phyloP scores from a whole-genome alignment of 192 early-diverging fungal genomes.

The Pilaira anomala region DNA sequence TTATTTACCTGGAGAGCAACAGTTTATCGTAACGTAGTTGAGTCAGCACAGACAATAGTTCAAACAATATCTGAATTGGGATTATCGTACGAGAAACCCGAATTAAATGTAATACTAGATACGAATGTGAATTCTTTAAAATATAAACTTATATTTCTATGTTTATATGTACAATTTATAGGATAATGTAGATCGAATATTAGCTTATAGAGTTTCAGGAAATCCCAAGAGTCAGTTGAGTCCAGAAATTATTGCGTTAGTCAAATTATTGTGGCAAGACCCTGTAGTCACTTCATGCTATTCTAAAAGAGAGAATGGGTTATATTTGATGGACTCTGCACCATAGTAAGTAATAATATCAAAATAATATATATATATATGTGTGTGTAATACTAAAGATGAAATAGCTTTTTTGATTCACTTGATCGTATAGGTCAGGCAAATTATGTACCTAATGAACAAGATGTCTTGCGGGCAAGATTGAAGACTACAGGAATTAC shows the following conservation, averaged over 20 bases:
- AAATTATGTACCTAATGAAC: slow-evolving; percentile 89
- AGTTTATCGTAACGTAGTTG: slow-evolving; percentile 83
- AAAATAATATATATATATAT: not conserved
- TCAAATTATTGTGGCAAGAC: slow-evolving; percentile 53
- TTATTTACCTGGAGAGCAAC: slow-evolving; percentile 69
- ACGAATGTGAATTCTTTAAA: not conserved
- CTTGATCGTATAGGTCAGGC: slow-evolving; percentile 81
- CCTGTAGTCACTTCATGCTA: slow-evolving; percentile 53
- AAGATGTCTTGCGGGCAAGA: slow-evolving; percentile 92
- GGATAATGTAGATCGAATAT: slow-evolving; percentile 1
- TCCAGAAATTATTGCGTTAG: not conserved
- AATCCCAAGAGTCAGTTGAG: slow-evolving; percentile 10
- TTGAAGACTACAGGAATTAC: slow-evolving; percentile 97
- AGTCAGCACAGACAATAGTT: slow-evolving; percentile 76
- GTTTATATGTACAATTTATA: too few relatives aligned
- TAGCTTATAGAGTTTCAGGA: slow-evolving; percentile 9
- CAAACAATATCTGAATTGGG: not conserved
- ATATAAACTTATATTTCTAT: too few relatives aligned
- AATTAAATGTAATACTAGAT: slow-evolving; percentile 1
- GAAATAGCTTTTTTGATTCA: slow-evolving; percentile 82
- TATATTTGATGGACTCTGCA: slow-evolving; percentile 79
- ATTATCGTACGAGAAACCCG: slow-evolving; percentile 5
- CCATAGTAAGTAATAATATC: slow-evolving; percentile 51
- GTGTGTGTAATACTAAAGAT: not conserved
- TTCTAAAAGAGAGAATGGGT: slow-evolving; percentile 60